Percentiles rank a stretch among this genome's conserved stretches.
phyloP scores from a whole-genome alignment of 768 basidiomycete genomes.

The Leucosporidium yakuticum region DNA sequence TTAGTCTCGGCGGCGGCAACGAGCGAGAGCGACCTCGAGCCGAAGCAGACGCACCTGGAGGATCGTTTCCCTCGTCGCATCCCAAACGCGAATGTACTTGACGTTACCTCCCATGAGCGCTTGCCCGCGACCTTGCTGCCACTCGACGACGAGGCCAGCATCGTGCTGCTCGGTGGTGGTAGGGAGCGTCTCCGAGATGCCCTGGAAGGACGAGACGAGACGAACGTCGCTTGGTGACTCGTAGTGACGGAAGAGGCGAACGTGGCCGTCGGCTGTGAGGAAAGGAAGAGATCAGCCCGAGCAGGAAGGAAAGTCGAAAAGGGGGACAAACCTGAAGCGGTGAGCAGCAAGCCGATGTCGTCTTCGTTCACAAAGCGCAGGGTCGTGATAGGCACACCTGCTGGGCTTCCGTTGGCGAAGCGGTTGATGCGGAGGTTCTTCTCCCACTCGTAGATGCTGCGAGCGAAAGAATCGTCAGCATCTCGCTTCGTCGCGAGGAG shows the following conservation, averaged over 20 bases:
- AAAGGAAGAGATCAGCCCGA: not conserved
- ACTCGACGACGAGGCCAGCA: slow-evolving; percentile 78
- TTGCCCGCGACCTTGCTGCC: slow-evolving; percentile 82
- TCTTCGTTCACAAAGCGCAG: slow-evolving; percentile 93
- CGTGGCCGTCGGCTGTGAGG: slow-evolving; percentile 72
- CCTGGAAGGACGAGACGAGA: slow-evolving; percentile 91
- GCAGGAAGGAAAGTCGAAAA: not conserved
- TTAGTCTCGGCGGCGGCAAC: not conserved
- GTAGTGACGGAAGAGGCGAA: slow-evolving; percentile 88
- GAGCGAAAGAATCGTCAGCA: not conserved
- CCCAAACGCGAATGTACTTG: slow-evolving; percentile 83
- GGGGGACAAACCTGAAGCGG: slow-evolving; percentile 64
- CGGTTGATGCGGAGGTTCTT: slow-evolving; percentile 66
- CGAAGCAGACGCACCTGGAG: slow-evolving; percentile 54
- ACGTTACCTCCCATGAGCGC: slow-evolving; percentile 89
- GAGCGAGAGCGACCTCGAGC: not conserved
- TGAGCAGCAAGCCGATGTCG: slow-evolving; percentile 79
- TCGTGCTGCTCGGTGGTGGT: slow-evolving; percentile 58
- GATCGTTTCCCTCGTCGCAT: slow-evolving; percentile 80
- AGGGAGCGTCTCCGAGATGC: slow-evolving; percentile 68
- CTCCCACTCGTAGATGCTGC: slow-evolving; percentile 92
- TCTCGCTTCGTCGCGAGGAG: not conserved
- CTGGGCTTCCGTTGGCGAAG: slow-evolving; percentile 83
- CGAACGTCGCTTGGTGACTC: slow-evolving; percentile 70
- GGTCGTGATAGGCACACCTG: slow-evolving; percentile 61